Evolutionary conservation across 2,329 filamentous ascomycete species (phyloP).

Genomic region (Phaeosphaeria sp.): DNA sequence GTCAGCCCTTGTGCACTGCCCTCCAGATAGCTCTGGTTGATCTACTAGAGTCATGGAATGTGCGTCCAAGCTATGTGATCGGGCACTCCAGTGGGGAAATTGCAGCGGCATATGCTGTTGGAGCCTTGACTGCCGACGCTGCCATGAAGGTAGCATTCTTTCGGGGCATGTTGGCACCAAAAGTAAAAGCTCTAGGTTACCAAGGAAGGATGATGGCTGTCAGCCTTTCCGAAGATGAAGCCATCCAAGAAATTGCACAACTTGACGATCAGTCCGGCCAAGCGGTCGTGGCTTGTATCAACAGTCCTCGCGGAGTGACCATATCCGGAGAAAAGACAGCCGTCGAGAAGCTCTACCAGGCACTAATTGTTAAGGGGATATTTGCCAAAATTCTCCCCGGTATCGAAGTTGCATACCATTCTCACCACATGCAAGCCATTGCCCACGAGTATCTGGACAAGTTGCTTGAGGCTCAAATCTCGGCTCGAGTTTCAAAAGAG

Average conservation of each 20-base stretch:
- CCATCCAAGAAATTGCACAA: slow-evolving; percentile 3
- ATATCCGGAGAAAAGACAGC: slow-evolving; percentile 52
- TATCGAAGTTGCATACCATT: slow-evolving; percentile 56
- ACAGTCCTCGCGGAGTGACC: slow-evolving; percentile 53
- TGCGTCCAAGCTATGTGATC: slow-evolving; percentile 21
- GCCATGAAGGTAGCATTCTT: slow-evolving; percentile 21
- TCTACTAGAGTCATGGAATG: slow-evolving; percentile 16
- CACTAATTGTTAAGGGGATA: slow-evolving; percentile 41
- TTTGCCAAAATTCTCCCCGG: slow-evolving; percentile 48
- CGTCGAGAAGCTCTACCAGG: slow-evolving; percentile 42
- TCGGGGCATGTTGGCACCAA: slow-evolving; percentile 5
- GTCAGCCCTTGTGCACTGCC: slow-evolving; percentile 28
- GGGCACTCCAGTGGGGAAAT: slow-evolving; percentile 40
- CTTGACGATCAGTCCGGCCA: slow-evolving; percentile 4
- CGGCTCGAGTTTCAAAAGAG: background rate
- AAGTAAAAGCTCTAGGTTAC: slow-evolving; percentile 8
- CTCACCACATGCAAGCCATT: slow-evolving; percentile 48
- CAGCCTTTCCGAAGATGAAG: slow-evolving; percentile 26
- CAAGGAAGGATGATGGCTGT: slow-evolving; percentile 40
- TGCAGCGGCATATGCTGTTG: slow-evolving; percentile 29
- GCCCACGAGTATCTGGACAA: slow-evolving; percentile 19
- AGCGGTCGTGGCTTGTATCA: slow-evolving; percentile 38
- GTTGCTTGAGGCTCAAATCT: slow-evolving; percentile 7
- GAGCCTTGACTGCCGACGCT: slow-evolving; percentile 8
- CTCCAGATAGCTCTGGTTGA: slow-evolving; percentile 33